A percentile compares a stretch with the other conserved stretches of the same genome.
phyloP scores from a whole-genome alignment of 78 protist species.

The Polysphondylium violaceum region DNA sequence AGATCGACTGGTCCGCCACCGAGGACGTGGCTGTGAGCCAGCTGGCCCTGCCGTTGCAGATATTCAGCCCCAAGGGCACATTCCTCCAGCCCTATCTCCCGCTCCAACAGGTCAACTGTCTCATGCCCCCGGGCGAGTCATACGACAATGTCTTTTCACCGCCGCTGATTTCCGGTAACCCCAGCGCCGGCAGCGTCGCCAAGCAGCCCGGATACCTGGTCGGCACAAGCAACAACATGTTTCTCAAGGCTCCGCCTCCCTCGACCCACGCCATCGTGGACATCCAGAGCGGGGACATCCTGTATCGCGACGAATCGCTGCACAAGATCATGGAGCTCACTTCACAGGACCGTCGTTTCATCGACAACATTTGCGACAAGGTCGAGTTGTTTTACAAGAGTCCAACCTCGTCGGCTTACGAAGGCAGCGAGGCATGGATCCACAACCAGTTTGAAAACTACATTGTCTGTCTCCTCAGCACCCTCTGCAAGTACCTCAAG shows the following conservation, averaged over 20 bases:
- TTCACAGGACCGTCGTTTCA: constrained; percentile 53
- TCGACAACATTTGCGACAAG: constrained; percentile 30
- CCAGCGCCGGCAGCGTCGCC: background rate
- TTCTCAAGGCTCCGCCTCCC: constrained; percentile 47
- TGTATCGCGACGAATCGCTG: constrained; percentile 58
- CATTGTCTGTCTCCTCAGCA: constrained; percentile 14
- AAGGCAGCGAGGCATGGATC: constrained; percentile 60
- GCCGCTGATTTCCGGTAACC: background rate
- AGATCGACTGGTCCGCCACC: constrained; percentile 24
- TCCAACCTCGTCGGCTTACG: background rate
- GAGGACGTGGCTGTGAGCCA: background rate
- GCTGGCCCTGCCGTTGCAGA: background rate
- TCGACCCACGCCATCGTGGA: constrained; percentile 52
- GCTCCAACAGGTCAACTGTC: constrained; percentile 18
- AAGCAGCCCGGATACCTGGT: constrained; percentile 20
- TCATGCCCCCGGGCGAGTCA: constrained; percentile 3
- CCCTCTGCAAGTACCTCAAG: constrained; percentile 7
- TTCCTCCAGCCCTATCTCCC: constrained; percentile 49
- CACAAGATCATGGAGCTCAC: constrained; percentile 26
- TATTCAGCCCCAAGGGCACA: constrained; percentile 10
- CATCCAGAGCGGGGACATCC: constrained; percentile 57
- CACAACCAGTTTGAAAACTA: constrained; percentile 52
- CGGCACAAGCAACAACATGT: constrained; percentile 54
- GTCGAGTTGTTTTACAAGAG: constrained; percentile 8
- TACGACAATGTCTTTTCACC: too few relatives aligned